Evolutionary conservation across 805 yeast genomes (phyloP).

Genomic region (Pichia heedii): DNA sequence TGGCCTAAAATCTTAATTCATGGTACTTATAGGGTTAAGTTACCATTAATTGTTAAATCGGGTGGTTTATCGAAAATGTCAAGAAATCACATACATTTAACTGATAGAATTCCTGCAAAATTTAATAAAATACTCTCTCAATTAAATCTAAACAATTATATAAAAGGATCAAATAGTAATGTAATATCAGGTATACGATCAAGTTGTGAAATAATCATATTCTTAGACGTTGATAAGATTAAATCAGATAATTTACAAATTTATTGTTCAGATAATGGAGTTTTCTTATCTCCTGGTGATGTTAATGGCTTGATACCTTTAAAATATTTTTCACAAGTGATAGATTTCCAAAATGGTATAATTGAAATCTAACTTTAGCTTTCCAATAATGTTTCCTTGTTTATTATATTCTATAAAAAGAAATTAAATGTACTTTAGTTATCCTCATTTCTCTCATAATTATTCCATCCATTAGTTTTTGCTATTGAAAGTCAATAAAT

Average conservation of each 20-base stretch:
- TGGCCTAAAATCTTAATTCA: constrained; percentile 58
- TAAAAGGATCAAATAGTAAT: not conserved
- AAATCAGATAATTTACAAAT: constrained; percentile 38
- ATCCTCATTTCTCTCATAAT: too few species aligned
- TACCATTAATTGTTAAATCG: constrained; percentile 37
- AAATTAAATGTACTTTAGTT: too few species aligned
- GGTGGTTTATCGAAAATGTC: constrained; percentile 61
- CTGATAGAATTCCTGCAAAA: constrained; percentile 42
- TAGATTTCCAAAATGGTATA: not conserved
- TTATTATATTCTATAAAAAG: not conserved
- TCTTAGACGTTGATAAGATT: constrained; percentile 46
- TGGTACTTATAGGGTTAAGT: constrained; percentile 56
- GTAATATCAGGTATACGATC: constrained; percentile 70
- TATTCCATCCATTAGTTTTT: too few species aligned
- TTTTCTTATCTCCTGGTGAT: constrained; percentile 59
- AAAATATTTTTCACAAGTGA: not conserved
- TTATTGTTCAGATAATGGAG: constrained; percentile 64
- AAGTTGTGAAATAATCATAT: constrained; percentile 50
- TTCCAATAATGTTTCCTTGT: too few species aligned
- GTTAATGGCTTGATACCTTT: constrained; percentile 39
- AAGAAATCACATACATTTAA: constrained; percentile 82
- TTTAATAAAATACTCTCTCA: constrained; percentile 11
- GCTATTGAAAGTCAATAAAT: constrained; percentile 35
- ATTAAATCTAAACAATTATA: too few species aligned
- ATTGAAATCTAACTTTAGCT: not conserved